phyloP scores from a whole-genome alignment of 306 rosid genomes.

The Arachis hypogaea region DNA sequence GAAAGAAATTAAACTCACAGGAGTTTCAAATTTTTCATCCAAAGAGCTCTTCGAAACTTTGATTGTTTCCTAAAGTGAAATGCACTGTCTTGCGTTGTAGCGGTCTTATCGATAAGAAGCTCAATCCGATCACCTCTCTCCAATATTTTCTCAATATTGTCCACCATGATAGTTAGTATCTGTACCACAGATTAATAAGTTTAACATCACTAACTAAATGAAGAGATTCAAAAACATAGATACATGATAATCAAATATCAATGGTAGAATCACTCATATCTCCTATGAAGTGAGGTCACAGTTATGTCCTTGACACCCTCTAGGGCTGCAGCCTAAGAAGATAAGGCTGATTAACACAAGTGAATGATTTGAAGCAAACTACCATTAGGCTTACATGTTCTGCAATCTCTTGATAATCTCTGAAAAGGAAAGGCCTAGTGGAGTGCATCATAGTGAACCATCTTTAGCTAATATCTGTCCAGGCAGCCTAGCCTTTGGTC shows the following conservation, averaged over 20 bases:
- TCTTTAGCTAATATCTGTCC: conserved; percentile 89
- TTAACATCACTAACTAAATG: too few relatives aligned
- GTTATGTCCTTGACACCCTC: conserved; percentile 76
- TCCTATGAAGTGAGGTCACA: conserved; percentile 68
- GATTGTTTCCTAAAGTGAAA: conserved; percentile 98
- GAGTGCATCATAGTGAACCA: conserved; percentile 91
- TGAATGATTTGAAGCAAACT: not conserved
- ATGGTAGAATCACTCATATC: conserved; percentile 77
- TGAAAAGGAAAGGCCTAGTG: conserved; percentile 72
- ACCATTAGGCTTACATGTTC: conserved; percentile 62
- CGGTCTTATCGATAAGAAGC: conserved; percentile 42
- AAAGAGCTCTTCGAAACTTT: conserved; percentile 85
- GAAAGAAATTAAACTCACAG: conserved; percentile 58
- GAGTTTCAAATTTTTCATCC: conserved; percentile 97
- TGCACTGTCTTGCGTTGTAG: conserved; percentile 96
- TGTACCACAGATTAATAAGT: too few relatives aligned
- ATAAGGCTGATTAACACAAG: not conserved
- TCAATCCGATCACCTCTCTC: too few relatives aligned
- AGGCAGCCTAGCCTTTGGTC: conserved; percentile 65
- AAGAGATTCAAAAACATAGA: conserved; percentile 63
- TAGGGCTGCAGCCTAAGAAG: conserved; percentile 63
- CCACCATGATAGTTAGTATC: conserved; percentile 34
- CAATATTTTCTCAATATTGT: conserved; percentile 38
- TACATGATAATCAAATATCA: conserved; percentile 73
- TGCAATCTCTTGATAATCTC: conserved; percentile 75